Evolutionary conservation across 495 filamentous ascomycete genomes (phyloP), one percentile per base, ranked within the genome.

Genomic region (Penicillium mononematosum): DNA sequence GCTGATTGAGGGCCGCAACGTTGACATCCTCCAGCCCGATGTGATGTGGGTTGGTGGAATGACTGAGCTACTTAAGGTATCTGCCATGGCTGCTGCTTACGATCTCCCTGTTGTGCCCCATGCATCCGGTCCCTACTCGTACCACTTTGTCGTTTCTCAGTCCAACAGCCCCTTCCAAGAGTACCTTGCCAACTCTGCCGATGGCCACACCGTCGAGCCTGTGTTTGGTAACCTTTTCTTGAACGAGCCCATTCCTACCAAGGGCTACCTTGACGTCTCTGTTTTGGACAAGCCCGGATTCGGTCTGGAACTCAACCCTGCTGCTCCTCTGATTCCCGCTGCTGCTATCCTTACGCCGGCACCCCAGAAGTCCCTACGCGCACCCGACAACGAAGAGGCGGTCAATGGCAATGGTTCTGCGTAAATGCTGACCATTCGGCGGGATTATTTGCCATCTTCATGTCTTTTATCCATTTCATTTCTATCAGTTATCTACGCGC

Each of bases 1-100:
- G 78, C 80, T 96, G 19, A 88, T 96, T 57, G 90, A 96, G 70
- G 89, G 89, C 47, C 89, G 92, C 55, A 93, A 95, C 69, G 73
- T 96, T 53, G 91, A 96, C 66, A 96, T 96, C 69, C 83, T 96
- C 65, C 92, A 96, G 69, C 92, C 92, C 7, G 92, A 96, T 65
- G 90, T 96, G 45, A 96, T 96, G 92, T 96, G 92, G 92, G 82
- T 96, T 11, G 92, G 92, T 49, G 92, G 92, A 56, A 72, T 96
- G 80, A 96, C 92, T 2, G 92, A 96, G 72, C 80, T 96, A 45
- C 88, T 96, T 61, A 92, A 90, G 72, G 84, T 96, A 54, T 84
- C 92, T 11, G 88, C 91, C 19, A 86, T 92, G 81, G 92, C 92
- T 16, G 84, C 91, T 5, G 91, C 92, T 2, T 96, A 96, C 71